phyloP scores from a whole-genome alignment of 2,329 filamentous ascomycete species.

The Nakataea oryzae region DNA sequence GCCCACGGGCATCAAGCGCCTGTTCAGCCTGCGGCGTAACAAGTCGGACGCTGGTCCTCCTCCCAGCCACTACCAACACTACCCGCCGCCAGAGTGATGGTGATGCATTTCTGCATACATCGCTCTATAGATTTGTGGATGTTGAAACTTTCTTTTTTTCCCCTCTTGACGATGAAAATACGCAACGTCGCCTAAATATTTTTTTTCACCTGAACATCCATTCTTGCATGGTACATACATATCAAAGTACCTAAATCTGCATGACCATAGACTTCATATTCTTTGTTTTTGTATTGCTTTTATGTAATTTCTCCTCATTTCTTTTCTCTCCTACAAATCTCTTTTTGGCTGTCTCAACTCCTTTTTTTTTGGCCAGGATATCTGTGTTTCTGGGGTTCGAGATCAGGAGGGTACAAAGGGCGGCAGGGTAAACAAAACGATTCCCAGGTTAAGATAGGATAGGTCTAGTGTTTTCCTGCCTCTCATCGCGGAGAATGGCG shows the following conservation, averaged over 20 bases:
- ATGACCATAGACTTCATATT: neutral
- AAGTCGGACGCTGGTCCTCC: slow-evolving; percentile 4
- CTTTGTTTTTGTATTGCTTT: neutral
- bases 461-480: neutral
- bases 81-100: neutral
- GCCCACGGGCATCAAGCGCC: slow-evolving; percentile 29
- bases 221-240: neutral
- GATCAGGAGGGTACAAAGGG: neutral
- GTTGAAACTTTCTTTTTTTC: neutral
- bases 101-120: neutral
- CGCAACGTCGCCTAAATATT: neutral
- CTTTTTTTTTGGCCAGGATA: neutral
- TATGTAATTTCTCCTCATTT: neutral
- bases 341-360: no score
- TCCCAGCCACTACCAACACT: neutral
- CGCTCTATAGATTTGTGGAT: no score
- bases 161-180: neutral
- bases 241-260: no score
- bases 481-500: neutral
- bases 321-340: neutral
- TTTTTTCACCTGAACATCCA: neutral
- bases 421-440: neutral
- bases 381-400: neutral
- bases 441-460: neutral
- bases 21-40: slow-evolving; percentile 32